Conservation (phyloP, 2,329 filamentous ascomycete genomes). For the Dothistroma pini region DNA sequence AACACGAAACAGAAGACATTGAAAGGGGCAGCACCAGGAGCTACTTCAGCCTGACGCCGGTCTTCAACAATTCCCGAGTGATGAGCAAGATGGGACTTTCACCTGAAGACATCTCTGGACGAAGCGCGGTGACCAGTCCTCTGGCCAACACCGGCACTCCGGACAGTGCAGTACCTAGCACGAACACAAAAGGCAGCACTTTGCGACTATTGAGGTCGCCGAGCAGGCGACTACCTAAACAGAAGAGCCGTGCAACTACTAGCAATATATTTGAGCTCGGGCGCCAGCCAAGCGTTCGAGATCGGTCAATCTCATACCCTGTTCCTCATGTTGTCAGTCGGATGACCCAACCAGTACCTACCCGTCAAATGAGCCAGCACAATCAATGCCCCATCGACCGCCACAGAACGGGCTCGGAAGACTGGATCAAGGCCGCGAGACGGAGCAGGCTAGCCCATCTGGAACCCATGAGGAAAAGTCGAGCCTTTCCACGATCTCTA, state of each 20-base stretch:
- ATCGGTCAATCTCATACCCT: constrained; percentile 12
- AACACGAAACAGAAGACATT: constrained; percentile 4
- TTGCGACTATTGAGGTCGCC: not conserved
- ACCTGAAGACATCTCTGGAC: constrained; percentile 2
- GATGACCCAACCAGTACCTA: not conserved
- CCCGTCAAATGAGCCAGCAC: not conserved
- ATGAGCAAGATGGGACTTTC: constrained; percentile 12
- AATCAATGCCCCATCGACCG: not conserved
- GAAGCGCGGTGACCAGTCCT: not conserved
- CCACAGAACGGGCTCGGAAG: constrained; percentile 3
- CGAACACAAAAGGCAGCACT: not conserved
- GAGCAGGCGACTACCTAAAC: not conserved
- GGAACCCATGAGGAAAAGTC: not conserved
- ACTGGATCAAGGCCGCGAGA: not conserved
- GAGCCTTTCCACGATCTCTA: not conserved
- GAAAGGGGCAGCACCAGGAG: constrained; percentile 9
- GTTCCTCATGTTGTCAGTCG: constrained; percentile 9
- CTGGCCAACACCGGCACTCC: not conserved
- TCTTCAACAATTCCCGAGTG: constrained; percentile 7
- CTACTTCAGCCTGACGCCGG: constrained; percentile 16
- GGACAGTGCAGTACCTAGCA: not conserved
- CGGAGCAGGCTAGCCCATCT: not conserved
- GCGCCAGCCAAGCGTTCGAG: constrained; percentile 8
- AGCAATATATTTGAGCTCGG: constrained; percentile 1
- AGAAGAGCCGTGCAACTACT: not conserved